Percentiles rank a stretch among this genome's conserved stretches.
Evolutionary conservation across 2,329 filamentous ascomycete species (phyloP).

Genomic region (Boeremia lycopersici): DNA sequence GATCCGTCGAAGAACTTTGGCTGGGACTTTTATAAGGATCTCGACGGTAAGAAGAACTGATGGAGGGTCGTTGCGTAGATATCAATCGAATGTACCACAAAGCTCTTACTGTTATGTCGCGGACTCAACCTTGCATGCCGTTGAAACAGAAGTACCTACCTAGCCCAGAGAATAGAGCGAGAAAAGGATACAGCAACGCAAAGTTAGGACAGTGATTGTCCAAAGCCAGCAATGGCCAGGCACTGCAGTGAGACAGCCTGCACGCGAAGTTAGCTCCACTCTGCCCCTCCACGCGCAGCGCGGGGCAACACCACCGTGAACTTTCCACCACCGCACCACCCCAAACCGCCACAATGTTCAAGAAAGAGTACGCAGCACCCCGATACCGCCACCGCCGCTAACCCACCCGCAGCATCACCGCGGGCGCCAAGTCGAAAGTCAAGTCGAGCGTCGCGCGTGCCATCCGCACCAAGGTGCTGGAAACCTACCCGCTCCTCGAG

Average conservation of each 20-base stretch:
- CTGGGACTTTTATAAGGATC: constrained; percentile 63
- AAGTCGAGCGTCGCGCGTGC: constrained; percentile 93
- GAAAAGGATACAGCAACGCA: too few relatives aligned
- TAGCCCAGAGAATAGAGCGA: too few relatives aligned
- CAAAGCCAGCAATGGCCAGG: background rate
- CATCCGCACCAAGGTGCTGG: constrained; percentile 80
- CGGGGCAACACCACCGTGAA: constrained; percentile 16
- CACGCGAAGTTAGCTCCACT: background rate
- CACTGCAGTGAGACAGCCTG: background rate
- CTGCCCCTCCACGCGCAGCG: constrained; percentile 14
- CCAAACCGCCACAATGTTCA: constrained; percentile 39
- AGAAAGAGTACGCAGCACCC: constrained; percentile 40
- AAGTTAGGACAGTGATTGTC: too few relatives aligned
- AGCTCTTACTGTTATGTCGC: background rate
- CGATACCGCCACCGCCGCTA: background rate
- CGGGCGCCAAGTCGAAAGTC: constrained; percentile 89
- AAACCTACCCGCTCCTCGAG: constrained; percentile 83
- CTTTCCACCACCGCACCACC: background rate
- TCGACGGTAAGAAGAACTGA: constrained; percentile 56
- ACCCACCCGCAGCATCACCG: constrained; percentile 64
- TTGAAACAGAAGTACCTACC: too few relatives aligned
- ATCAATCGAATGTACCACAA: background rate
- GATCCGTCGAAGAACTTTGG: constrained; percentile 63
- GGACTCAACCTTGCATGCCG: too few relatives aligned
- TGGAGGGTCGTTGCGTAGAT: too few relatives aligned